phyloP scores from a whole-genome alignment of 2,329 filamentous ascomycete genomes.

The Zymoseptoria passerinii region DNA sequence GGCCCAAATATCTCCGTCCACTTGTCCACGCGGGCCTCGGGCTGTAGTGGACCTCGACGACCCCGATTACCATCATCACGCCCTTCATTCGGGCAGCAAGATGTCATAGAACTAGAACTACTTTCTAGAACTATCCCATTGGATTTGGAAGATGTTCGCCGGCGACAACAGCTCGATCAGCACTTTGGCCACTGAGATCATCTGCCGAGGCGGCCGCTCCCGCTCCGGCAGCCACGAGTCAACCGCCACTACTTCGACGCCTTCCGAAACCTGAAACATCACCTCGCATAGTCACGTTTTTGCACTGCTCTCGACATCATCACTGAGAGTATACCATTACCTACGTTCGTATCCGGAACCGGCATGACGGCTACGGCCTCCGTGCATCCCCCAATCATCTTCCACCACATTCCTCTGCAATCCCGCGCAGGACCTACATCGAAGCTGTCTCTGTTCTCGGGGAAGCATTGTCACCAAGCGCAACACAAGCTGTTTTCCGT shows the following conservation, averaged over 20 bases:
- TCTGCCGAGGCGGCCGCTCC: background rate
- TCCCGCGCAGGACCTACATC: background rate
- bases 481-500: background rate
- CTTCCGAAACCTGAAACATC: background rate
- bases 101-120: too few relatives aligned
- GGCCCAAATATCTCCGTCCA: background rate
- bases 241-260: background rate
- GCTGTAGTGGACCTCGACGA: too few relatives aligned
- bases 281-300: background rate
- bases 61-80: too few relatives aligned
- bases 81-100: too few relatives aligned
- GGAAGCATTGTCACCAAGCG: background rate
- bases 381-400: background rate
- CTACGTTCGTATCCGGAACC: background rate
- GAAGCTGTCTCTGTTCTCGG: background rate
- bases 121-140: too few relatives aligned
- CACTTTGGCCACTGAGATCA: background rate
- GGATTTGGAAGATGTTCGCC: too few relatives aligned
- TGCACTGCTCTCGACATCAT: background rate
- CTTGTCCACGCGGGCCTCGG: background rate
- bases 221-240: background rate
- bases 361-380: background rate
- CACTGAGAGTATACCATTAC: background rate
- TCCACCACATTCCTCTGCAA: background rate
- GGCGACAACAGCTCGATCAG: too few relatives aligned